These are phyloP conservation scores for Venturia aucupariae DNA, from an alignment of 2,329 filamentous ascomycete species.

Conservation along the genomic window DNA sequence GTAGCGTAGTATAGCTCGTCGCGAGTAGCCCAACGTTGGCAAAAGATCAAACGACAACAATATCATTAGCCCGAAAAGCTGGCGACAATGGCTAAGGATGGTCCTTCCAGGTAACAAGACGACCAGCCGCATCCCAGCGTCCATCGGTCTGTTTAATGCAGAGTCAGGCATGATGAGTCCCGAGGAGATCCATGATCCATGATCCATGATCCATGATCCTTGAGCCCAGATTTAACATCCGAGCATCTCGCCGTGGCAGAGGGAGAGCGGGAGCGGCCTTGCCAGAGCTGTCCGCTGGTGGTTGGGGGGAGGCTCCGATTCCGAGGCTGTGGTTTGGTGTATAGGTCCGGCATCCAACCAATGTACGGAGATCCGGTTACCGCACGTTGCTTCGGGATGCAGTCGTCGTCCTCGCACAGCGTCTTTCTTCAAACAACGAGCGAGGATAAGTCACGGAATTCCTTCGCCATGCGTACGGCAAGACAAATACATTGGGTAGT, in stretches of 20 bases:
- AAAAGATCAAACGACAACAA: neutral
- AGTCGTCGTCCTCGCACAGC: neutral
- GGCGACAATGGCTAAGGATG: neutral
- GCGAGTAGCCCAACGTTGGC: neutral
- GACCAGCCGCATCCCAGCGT: neutral
- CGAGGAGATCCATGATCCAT: neutral
- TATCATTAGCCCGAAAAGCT: neutral
- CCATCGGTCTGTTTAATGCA: neutral
- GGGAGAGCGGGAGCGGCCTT: neutral
- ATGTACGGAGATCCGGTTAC: neutral
- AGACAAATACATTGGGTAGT: neutral
- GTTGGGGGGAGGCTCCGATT: neutral
- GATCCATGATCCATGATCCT: too few relatives aligned
- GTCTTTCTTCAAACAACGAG: neutral
- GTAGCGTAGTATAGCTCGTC: neutral
- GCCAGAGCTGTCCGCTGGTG: neutral
- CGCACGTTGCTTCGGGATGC: neutral
- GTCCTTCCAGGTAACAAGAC: neutral
- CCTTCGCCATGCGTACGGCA: neutral
- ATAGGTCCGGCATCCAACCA: neutral
- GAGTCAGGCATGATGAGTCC: neutral
- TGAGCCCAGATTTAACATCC: neutral
- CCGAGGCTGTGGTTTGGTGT: neutral
- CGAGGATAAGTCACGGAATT: neutral
- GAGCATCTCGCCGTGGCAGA: constrained; percentile 5